Evolutionary conservation across 2,329 filamentous ascomycete genomes (phyloP).

Genomic region (Paracorniculantispora psalliotae): DNA sequence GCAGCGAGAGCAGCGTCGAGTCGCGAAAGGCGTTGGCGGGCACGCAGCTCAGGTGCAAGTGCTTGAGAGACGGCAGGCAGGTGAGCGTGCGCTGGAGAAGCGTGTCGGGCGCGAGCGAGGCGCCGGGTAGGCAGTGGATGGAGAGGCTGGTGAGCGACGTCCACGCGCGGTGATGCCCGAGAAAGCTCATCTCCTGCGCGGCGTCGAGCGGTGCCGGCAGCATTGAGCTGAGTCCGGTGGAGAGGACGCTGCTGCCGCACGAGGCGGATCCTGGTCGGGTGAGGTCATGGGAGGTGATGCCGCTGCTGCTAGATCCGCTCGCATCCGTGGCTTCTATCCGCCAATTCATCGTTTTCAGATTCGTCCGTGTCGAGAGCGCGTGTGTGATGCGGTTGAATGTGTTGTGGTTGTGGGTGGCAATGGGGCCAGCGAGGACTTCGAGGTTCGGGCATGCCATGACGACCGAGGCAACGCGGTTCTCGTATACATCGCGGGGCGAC

Average conservation of each 20-base stretch:
- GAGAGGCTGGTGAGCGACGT: constrained; percentile 49
- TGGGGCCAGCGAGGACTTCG: constrained; percentile 52
- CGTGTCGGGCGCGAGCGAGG: constrained; percentile 46
- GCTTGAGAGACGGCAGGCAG: constrained; percentile 49
- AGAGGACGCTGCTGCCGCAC: constrained; percentile 18
- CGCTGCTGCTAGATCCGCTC: background rate
- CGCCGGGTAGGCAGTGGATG: constrained; percentile 54
- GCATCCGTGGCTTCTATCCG: constrained; percentile 38
- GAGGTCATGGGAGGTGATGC: constrained; percentile 22
- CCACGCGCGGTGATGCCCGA: constrained; percentile 52
- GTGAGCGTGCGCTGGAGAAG: constrained; percentile 47
- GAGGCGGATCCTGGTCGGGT: constrained; percentile 15
- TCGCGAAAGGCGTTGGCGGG: constrained; percentile 54
- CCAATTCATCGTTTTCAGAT: constrained; percentile 57
- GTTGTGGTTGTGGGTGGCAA: constrained; percentile 49
- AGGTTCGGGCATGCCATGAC: constrained; percentile 63
- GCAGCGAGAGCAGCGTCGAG: constrained; percentile 48
- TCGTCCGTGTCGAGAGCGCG: constrained; percentile 51
- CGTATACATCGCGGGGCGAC: constrained; percentile 44
- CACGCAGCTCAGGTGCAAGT: constrained; percentile 55
- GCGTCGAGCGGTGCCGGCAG: constrained; percentile 27
- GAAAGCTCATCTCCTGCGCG: constrained; percentile 38
- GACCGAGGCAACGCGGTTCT: constrained; percentile 54
- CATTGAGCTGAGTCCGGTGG: constrained; percentile 23
- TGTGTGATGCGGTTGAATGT: constrained; percentile 52